These are phyloP conservation scores for Dothistroma septosporum DNA, from an alignment of 2,329 filamentous ascomycete species.

Conservation along the genomic window DNA sequence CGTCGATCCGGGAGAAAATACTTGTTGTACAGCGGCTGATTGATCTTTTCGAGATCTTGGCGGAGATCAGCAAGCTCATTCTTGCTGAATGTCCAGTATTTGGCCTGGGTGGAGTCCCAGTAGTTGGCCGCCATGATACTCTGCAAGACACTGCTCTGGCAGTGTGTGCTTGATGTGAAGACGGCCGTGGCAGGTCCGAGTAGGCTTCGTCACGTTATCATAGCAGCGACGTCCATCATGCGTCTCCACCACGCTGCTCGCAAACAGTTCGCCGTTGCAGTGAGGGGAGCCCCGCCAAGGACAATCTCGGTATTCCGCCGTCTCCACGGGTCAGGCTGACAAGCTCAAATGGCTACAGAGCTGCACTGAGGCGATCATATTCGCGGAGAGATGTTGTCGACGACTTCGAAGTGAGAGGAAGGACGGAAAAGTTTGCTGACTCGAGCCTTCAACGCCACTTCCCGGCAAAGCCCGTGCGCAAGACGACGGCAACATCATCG, in stretches of 20 bases:
- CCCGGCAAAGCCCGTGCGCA: not conserved
- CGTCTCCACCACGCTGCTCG: too few species aligned
- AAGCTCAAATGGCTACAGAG: too few species aligned
- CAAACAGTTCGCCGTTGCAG: too few species aligned
- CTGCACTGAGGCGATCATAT: too few species aligned
- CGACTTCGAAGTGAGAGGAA: not conserved
- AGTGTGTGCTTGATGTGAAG: not conserved
- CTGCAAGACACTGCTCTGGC: not conserved
- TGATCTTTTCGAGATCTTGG: conserved; percentile 66
- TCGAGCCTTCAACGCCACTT: not conserved
- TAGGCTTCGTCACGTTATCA: too few species aligned
- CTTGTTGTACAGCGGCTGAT: conserved; percentile 68
- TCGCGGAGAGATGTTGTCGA: too few species aligned
- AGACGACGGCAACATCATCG: not conserved
- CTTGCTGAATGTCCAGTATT: conserved; percentile 85
- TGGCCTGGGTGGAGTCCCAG: conserved; percentile 90
- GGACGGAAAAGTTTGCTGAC: too few species aligned
- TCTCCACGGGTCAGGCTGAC: too few species aligned
- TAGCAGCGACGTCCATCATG: too few species aligned
- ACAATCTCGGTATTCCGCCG: too few species aligned
- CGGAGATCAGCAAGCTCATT: conserved; percentile 73
- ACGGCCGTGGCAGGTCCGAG: too few species aligned
- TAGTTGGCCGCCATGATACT: conserved; percentile 82
- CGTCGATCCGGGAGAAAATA: conserved; percentile 78
- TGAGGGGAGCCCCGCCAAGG: too few species aligned